A percentile compares a stretch with the other conserved stretches of the same genome.
phyloP scores from a whole-genome alignment of 225 moss, liverwort and hornwort species.

The Physcomitrium patens region DNA sequence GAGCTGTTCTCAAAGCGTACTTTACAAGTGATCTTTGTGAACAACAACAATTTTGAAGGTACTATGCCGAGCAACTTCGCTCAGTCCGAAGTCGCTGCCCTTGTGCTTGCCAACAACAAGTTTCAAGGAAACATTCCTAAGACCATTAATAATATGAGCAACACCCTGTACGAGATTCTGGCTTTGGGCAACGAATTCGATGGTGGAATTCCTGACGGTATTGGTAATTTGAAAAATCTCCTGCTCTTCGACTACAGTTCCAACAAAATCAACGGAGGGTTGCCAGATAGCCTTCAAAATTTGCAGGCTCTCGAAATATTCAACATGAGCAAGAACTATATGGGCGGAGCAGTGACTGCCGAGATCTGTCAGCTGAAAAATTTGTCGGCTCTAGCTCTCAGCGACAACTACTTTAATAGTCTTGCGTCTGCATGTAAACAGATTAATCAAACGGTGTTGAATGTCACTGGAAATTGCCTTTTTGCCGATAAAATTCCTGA shows the following conservation, averaged over 20 bases:
- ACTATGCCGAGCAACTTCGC: constrained; percentile 73
- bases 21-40: constrained; percentile 82
- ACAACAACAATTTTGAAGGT: constrained; percentile 76
- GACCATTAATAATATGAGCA: constrained; percentile 46
- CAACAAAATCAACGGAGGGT: constrained; percentile 56
- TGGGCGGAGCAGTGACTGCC: constrained; percentile 49
- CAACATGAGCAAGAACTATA: constrained; percentile 51
- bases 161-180: constrained; percentile 63
- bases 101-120: constrained; percentile 79
- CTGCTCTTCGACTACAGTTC: constrained; percentile 69
- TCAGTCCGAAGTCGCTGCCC: constrained; percentile 63
- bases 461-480: constrained; percentile 68
- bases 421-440: constrained; percentile 31
- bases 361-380: constrained; percentile 57
- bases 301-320: constrained; percentile 51
- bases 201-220: constrained; percentile 51
- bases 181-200: constrained; percentile 60
- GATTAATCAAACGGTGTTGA: constrained; percentile 37
- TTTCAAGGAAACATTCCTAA: constrained; percentile 56
- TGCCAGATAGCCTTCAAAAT: constrained; percentile 55
- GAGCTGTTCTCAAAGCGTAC: constrained; percentile 58
- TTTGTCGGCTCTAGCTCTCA: constrained; percentile 52
- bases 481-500: constrained; percentile 19
- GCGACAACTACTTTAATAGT: constrained; percentile 67
- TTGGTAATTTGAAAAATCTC: constrained; percentile 49